Evolutionary conservation across 805 yeast genomes (phyloP), one percentile per base, ranked within the genome.

Genomic region (Trichomonascus vanleenenianus): DNA sequence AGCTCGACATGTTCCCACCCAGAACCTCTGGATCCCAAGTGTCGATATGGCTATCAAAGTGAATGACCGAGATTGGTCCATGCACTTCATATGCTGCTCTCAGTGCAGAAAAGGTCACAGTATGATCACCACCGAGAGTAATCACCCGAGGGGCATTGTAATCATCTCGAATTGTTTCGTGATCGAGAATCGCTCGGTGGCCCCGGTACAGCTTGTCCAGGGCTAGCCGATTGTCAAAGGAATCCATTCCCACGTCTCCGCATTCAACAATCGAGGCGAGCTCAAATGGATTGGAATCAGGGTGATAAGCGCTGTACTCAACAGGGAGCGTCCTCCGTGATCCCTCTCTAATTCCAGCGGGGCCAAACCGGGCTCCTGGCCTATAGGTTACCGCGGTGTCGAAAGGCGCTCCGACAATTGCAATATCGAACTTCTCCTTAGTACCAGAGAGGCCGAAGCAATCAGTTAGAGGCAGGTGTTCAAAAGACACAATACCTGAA

Each of bases 361-460:
- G 95, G 2, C 95, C 95, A 62, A 85, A 85, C 43, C 94, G 65
- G 1, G 94, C 87, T 4, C 94, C 93, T 0, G 88, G 75, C 43
- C 94, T 70, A 60, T 78, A 84, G 0, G 88, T 73, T 0, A 79
- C 79, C 0, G 89, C 89, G 5, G 91, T 84, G 56, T 85, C 94
- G 55, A 85, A 85, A 0, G 94, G 94, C 2, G 83, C 83, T 4
- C 94, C 94, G 45, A 85, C 71, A 14, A 85, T 53, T 0, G 81
- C 95, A 43, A 85, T 73, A 53, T 85, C 95, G 53, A 71, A 85
- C 1, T 65, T 54, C 8, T 50, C 61, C 16, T 38, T 25, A 8
- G 30, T 18, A 50, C 2, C 70, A 68, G 22, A 73, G 61, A 48
- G 40, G 22, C 52, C 74, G 39, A 84, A 67, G 59, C 94, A 85